Evolutionary conservation across 2,329 filamentous ascomycete genomes (phyloP).

Genomic region (Penicillium sp.): DNA sequence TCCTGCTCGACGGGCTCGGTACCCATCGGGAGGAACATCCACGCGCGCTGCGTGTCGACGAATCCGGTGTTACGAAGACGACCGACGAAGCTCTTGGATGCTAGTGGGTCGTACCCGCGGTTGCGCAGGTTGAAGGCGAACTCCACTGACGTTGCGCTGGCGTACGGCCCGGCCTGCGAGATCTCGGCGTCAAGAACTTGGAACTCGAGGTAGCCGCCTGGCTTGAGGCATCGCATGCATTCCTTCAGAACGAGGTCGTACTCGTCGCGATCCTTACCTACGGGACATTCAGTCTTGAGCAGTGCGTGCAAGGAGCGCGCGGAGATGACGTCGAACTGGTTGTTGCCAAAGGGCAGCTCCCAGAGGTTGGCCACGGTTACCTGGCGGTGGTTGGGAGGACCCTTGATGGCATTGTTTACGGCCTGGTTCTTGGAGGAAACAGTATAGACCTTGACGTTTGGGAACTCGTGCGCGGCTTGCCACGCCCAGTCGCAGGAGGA

Average conservation of each 20-base stretch:
- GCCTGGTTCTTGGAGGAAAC: conserved; percentile 74
- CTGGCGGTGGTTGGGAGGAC: conserved; percentile 83
- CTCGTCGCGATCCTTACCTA: conserved; percentile 72
- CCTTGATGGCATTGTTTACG: conserved; percentile 72
- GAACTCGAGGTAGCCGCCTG: conserved; percentile 90
- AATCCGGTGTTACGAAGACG: conserved; percentile 76
- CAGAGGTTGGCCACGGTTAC: conserved; percentile 75
- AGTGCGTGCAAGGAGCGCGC: conserved; percentile 82
- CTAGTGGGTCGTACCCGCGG: conserved; percentile 81
- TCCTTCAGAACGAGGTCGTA: conserved; percentile 83
- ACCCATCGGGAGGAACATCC: conserved; percentile 87
- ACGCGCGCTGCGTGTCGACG: conserved; percentile 74
- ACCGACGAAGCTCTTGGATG: conserved; percentile 76
- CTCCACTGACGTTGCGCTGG: conserved; percentile 81
- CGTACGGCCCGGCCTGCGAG: conserved; percentile 76
- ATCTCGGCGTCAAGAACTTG: conserved; percentile 86
- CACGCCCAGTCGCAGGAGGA: conserved; percentile 91
- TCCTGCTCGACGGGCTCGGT: conserved; percentile 48
- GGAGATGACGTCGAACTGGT: conserved; percentile 88
- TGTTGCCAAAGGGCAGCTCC: conserved; percentile 78
- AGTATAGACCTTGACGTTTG: conserved; percentile 82
- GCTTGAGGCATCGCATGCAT: conserved; percentile 87
- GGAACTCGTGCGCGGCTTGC: conserved; percentile 84
- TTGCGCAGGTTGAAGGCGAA: conserved; percentile 89
- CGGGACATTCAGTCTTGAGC: conserved; percentile 67